These are phyloP conservation scores for Xylaria sp. DNA, from an alignment of 495 filamentous ascomycete species.

Conservation along the genomic window DNA sequence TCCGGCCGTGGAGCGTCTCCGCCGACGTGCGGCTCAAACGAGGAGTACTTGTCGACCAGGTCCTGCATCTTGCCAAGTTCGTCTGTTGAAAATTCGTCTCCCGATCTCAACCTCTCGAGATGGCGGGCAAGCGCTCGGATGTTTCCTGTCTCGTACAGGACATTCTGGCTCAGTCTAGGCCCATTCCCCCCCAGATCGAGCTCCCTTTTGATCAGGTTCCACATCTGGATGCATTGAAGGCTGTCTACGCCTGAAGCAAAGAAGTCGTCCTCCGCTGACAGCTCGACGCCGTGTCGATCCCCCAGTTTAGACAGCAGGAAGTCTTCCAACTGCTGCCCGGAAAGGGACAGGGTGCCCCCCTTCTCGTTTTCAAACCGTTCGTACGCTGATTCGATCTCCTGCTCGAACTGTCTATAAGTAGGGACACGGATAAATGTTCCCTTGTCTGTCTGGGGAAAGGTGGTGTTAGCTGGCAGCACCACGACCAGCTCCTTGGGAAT, in stretches of 20 bases:
- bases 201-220: slow-evolving; percentile 51
- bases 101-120: slow-evolving; percentile 31
- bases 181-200: slow-evolving; percentile 45
- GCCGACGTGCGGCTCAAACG: slow-evolving; percentile 48
- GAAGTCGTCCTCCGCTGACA: slow-evolving; percentile 51
- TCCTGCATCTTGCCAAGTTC: slow-evolving; percentile 45
- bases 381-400: slow-evolving; percentile 59
- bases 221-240: slow-evolving; percentile 58
- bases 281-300: slow-evolving; percentile 23
- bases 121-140: slow-evolving; percentile 8
- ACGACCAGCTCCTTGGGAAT: slow-evolving; percentile 59
- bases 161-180: slow-evolving; percentile 5
- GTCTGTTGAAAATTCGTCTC: slow-evolving; percentile 26
- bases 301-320: slow-evolving; percentile 48
- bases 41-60: slow-evolving; percentile 59
- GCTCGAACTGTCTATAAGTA: slow-evolving; percentile 54
- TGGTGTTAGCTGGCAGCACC: slow-evolving; percentile 47
- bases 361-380: slow-evolving; percentile 37
- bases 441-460: slow-evolving; percentile 60
- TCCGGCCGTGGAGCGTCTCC: slow-evolving; percentile 8
- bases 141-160: slow-evolving; percentile 5
- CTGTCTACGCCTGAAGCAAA: slow-evolving; percentile 63
- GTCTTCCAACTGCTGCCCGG: slow-evolving; percentile 41
- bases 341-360: slow-evolving; percentile 43
- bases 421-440: slow-evolving; percentile 61